Evolutionary conservation across 2,329 filamentous ascomycete species (phyloP), one percentile per base, ranked within the genome.

Genomic region (Biscogniauxia mediterranea): DNA sequence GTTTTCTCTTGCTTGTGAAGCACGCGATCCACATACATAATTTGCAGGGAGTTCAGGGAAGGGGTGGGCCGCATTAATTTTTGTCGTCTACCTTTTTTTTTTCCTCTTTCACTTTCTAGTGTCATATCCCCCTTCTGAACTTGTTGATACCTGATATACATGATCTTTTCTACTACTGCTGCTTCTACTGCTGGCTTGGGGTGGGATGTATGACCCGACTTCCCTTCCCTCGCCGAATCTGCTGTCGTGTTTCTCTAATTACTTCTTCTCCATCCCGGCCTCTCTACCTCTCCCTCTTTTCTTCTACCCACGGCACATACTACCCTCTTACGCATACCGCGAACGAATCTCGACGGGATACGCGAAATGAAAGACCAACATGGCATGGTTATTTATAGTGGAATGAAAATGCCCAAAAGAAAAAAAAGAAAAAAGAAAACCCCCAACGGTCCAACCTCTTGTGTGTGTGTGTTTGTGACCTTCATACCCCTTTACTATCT

Each of bases 11-110:
- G 19, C 50, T 65, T 49, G 19, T 63, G 25, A 42, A 57, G 57
- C 49, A 57, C 23, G 52, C 56, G 60, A 23, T 32, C 1, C 7
- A 32, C 28, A 32, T 63, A 52, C 59, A 60, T 55, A 61, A 63
- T 54, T 59, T 60, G 67, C 65, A 63, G 64, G 65, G 67, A 59
- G 67, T 68, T 69, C 58, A 58, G 62, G 62, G 61, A 61, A 65
- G 64, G 42, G 13, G 38, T 17, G 28, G 7, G 42, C 28, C 28
- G 28, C 28, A 32, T 32, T 32, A 32, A 46, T 46, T 2, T n/a
- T 46, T 46, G 23, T 46, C 38, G 38, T 46, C 38, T 46, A 46
- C 38, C 15, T 46, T 46, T 46, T 17, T 17, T 55, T 54, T 56
- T n/a, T 52, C 52, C 52, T 53, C 59, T 49, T 60, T 58, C 57